Evolutionary conservation across 495 filamentous ascomycete species (phyloP).

Genomic region (Aspergillus cavernicola): DNA sequence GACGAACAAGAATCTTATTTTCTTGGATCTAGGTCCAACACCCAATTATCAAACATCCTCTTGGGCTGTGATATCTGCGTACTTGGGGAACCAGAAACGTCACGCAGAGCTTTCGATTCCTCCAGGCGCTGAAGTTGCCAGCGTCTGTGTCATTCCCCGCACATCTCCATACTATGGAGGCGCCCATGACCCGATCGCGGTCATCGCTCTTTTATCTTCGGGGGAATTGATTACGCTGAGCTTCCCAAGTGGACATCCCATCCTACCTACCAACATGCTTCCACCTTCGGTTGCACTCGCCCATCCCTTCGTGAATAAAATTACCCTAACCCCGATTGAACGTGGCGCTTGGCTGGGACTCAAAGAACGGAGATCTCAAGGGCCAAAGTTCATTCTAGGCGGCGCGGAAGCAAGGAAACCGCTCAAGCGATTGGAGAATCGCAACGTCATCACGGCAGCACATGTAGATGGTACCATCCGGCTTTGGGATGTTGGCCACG

Average conservation of each 20-base stretch:
- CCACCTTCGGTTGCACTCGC: constrained; percentile 79
- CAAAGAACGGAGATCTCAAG: constrained; percentile 67
- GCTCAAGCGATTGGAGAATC: constrained; percentile 69
- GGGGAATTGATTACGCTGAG: constrained; percentile 85
- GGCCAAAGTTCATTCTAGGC: constrained; percentile 70
- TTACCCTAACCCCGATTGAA: constrained; percentile 63
- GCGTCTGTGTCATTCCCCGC: constrained; percentile 80
- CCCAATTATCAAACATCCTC: constrained; percentile 87
- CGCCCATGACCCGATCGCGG: constrained; percentile 81
- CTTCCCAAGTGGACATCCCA: constrained; percentile 86
- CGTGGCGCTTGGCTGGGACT: constrained; percentile 86
- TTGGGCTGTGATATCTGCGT: constrained; percentile 73
- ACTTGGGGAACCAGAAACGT: constrained; percentile 69
- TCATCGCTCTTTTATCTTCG: constrained; percentile 73
- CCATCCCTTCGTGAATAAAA: constrained; percentile 78
- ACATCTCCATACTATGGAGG: constrained; percentile 80
- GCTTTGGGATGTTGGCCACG: constrained; percentile 86
- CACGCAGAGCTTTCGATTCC: constrained; percentile 72
- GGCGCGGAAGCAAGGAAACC: constrained; percentile 65
- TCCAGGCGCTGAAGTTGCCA: constrained; percentile 69
- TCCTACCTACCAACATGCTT: constrained; percentile 85
- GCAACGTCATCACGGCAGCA: constrained; percentile 76
- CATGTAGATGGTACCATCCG: constrained; percentile 85
- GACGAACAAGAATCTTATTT: constrained; percentile 70
- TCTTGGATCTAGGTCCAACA: constrained; percentile 83